Base-by-base conservation (phyloP, 257 asterid genomes). In the Przewalskia tangutica region DNA sequence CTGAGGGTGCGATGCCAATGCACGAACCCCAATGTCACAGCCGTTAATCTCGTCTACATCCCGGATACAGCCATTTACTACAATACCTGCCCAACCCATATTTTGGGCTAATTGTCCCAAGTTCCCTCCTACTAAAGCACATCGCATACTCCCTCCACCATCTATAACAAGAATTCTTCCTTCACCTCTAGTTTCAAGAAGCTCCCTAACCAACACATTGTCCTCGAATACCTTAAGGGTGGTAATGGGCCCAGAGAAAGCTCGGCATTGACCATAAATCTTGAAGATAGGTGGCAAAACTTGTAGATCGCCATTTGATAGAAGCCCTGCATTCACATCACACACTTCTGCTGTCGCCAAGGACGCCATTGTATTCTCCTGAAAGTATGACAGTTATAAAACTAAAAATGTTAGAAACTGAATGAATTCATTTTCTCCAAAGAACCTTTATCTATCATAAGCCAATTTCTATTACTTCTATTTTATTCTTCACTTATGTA, bases 11-110 rank as follows among this genome's bases (percentile, higher is more conserved):
- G 97, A 84, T 2, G 94, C 96, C 92, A 93, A 84, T 3, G 98
- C 98, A 54, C 98, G 82, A 23, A 94, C 95, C 76, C 97, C 98
- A 20, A 92, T 83, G 73, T 91, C 98, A 81, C 97, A 93, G 12
- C 86, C 92, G 54, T 95, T 93, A 84, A 95, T 93, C 91, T 93
- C 98, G 50, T 93, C 97, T 0, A 91, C 97, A 18, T 94, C 97
- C 0, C 97, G 87, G 79, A 94, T 89, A 77, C 97, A 91, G 10
- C 97, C 97, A 32, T 94, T 93, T 3, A 94, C 95, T 0, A 93
- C 87, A 34, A 94, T 85, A 18, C 98, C 98, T 0, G 90, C 84
- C 98, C 98, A 94, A 3, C 97, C 94, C 87, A 81, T 94, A 51
- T 92, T 89, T 40, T 91, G 97, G 7, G 97, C 98, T 81, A 92